Percentiles rank a stretch among this genome's conserved stretches.
Conservation (phyloP, 306 rosid species). For the Morella rubra region DNA sequence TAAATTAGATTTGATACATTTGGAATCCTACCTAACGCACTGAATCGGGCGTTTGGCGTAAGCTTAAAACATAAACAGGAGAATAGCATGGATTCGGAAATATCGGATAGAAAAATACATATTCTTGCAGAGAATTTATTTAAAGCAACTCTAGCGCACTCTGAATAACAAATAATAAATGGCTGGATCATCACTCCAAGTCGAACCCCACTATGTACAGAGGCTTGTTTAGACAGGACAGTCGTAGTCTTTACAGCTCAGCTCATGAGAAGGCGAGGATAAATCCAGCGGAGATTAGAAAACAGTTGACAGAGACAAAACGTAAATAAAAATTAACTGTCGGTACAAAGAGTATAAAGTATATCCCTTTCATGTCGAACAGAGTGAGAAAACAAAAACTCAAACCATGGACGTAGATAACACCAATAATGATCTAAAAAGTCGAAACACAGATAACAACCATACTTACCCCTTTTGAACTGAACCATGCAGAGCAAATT, state of each 20-base stretch:
- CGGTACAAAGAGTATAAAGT: background rate
- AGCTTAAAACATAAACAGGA: conserved; percentile 1
- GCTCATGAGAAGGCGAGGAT: background rate
- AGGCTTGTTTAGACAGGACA: background rate
- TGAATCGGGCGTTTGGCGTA: conserved; percentile 9
- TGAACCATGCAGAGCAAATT: background rate
- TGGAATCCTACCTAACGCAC: conserved; percentile 18
- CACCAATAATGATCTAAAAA: background rate
- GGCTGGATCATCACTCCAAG: background rate
- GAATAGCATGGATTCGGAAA: background rate
- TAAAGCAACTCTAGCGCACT: background rate
- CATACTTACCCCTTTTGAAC: background rate
- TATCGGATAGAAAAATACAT: background rate
- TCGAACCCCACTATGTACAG: background rate
- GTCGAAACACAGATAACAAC: background rate
- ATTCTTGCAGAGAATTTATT: too few relatives aligned
- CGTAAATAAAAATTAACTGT: background rate
- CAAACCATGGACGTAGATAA: background rate
- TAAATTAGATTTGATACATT: conserved; percentile 10
- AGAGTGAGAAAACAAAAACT: background rate
- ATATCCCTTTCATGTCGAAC: background rate
- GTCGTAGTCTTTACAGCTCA: background rate
- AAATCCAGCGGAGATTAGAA: background rate
- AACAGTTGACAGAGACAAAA: background rate
- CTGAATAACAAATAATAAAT: background rate